Evolutionary conservation across 768 basidiomycete species (phyloP).

Genomic region (Mycena kentingensis): DNA sequence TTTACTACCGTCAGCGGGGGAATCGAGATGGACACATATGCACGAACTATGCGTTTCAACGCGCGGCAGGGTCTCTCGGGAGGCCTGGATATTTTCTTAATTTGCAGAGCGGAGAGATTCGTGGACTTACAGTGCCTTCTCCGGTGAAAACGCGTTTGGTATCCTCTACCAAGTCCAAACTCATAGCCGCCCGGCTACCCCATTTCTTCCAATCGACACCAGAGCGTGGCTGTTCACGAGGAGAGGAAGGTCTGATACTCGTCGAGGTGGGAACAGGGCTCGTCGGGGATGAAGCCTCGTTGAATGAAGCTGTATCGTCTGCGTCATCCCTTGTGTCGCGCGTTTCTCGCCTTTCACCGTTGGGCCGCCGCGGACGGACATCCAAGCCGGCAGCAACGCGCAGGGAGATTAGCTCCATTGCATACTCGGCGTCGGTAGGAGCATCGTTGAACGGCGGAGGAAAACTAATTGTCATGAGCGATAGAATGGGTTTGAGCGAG

Average conservation of each 20-base stretch:
- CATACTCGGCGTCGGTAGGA: constrained; percentile 70
- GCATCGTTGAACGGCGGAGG: constrained; percentile 51
- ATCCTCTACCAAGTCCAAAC: constrained; percentile 47
- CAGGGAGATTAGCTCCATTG: constrained; percentile 67
- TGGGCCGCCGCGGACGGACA: constrained; percentile 38
- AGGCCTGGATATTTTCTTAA: too few species aligned
- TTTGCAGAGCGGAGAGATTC: neutral
- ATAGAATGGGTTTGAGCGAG: neutral
- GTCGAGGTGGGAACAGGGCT: too few species aligned
- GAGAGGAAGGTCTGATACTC: too few species aligned
- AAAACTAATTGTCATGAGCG: constrained; percentile 35
- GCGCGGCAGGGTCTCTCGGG: too few species aligned
- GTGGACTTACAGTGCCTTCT: constrained; percentile 21
- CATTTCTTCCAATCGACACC: constrained; percentile 64
- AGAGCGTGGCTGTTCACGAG: too few species aligned
- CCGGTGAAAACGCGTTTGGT: constrained; percentile 42
- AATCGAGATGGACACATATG: neutral
- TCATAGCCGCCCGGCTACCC: constrained; percentile 47
- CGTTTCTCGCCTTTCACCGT: constrained; percentile 17
- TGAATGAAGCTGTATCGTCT: constrained; percentile 1
- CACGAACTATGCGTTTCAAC: constrained; percentile 38
- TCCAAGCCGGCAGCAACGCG: constrained; percentile 58
- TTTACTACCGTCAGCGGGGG: neutral
- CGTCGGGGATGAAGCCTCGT: too few species aligned
- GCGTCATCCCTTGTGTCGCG: constrained; percentile 19